Evolutionary conservation across 2,329 filamentous ascomycete genomes (phyloP), one percentile per base, ranked within the genome.

Genomic region (Triangularia setosa): DNA sequence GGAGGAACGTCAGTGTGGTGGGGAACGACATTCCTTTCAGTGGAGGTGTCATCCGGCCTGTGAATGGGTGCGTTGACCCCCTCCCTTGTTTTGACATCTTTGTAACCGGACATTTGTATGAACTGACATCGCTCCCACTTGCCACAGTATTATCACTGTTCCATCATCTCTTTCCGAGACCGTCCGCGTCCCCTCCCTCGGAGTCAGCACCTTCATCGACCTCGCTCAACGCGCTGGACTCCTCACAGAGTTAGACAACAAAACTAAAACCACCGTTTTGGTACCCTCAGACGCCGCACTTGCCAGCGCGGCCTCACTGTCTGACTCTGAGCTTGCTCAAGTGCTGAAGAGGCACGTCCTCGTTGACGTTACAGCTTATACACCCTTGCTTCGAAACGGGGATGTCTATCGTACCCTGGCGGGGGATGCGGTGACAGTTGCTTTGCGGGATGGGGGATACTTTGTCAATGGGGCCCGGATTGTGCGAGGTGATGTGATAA

Each of bases 391-490:
- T 16, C 55, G 56, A 21, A 24, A 65, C 14, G 63, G 63, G 7
- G 59, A 40, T 44, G 30, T 60, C 3, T 59, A 58, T 55, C 28
- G 35, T 35, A 61, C 63, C 2, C 44, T 65, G 7, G 63, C 59
- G 12, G 63, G 63, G 7, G 61, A 60, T 8, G 54, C 59, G 1
- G 63, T 65, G 28, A 56, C 44, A 1, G 58, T 65, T 14, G 44
- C 59, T 27, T 30, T 65, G 3, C 53, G 58, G 55, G 54, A 56
- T 25, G 63, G 35, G 12, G 58, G 57, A 4, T 56, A 62, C 52
- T 62, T 44, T 33, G 35, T 65, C 30, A 56, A 56, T 4, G 63
- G 59, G 7, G 63, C 63, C 8, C 59, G 27, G 7, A 62, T 65
- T n/a, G 58, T 65, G 1, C 33, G 28, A 0, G 58, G 59, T 3